Base-by-base conservation (phyloP, 176 grass and related monocot species). In the Olyra latifolia region DNA sequence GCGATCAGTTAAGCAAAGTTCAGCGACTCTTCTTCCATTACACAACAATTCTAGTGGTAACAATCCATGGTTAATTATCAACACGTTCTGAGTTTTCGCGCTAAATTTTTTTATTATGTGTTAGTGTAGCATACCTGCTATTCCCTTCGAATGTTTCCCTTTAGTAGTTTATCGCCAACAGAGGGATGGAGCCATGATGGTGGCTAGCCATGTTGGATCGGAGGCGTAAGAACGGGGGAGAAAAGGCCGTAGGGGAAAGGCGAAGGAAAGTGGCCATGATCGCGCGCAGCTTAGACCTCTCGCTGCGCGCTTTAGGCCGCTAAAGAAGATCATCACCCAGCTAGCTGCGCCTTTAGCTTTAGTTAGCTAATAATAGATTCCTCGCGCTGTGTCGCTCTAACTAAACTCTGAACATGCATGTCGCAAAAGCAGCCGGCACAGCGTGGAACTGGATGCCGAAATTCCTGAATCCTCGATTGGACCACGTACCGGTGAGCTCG, bases 381-480 rank as follows among this genome's bases (percentile, higher is more conserved):
- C 6, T 62, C 0, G 61, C 20, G 1, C 17, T 11, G 46, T 49
- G 47, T 50, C 62, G 16, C 52, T 48, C 38, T 58, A 68, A 47
- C 62, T 45, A 39, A 58, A 20, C 46, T 74, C 80, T 4, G 35
- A 30, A 29, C 66, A 66, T 73, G 66, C 66, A 59, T 77, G 74
- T 83, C 80, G 60, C 80, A 16, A 88, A 88, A 88, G 80, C 86
- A 58, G 78, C 19, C 0, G 54, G 78, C 85, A 49, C 85, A 62
- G 63, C 85, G 44, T 82, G 78, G 50, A 84, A 66, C 9, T 35
- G 17, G 57, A 48, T 39, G 79, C 29, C 52, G 73, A 27, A 27
- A 28, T 45, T 22, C 74, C 75, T 77, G 10, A 63, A 63, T 48
- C 42, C 8, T 28, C 41, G 23, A 30, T 16, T n/a, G 35, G 72